Evolutionary conservation across 192 early-diverging fungal species (phyloP).

Genomic region (Coemansia erecta): DNA sequence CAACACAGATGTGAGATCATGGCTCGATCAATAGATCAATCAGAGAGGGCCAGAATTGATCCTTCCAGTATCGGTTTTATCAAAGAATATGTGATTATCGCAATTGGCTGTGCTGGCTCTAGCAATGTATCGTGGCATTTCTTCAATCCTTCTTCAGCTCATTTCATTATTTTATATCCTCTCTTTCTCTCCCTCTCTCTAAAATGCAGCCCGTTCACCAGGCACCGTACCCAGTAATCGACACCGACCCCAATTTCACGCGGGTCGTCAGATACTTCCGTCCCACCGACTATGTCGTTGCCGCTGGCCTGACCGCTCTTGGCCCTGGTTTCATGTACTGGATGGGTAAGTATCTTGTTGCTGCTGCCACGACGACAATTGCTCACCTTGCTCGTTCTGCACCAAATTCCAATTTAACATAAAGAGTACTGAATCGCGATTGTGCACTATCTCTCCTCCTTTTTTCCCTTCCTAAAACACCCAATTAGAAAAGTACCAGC

Average conservation of each 20-base stretch:
- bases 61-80: no score
- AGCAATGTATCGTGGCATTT: not conserved
- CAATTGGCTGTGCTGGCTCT: no score
- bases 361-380: not conserved
- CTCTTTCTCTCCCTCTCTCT: not conserved
- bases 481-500: slow-evolving; percentile 54
- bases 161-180: not conserved
- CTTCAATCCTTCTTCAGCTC: not conserved
- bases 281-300: slow-evolving; percentile 67
- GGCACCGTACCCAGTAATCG: slow-evolving; percentile 79
- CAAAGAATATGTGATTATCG: no score
- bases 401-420: no score
- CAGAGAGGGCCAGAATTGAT: no score
- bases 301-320: slow-evolving; percentile 60
- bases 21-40: no score
- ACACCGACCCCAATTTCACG: slow-evolving; percentile 86
- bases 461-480: not conserved
- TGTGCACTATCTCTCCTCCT: not conserved
- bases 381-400: no score
- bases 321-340: slow-evolving; percentile 74
- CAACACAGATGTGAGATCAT: no score
- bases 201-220: slow-evolving; percentile 37
- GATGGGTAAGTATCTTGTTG: slow-evolving; percentile 64
- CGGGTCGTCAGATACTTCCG: slow-evolving; percentile 91
- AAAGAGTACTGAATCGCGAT: no score